phyloP scores from a whole-genome alignment of 2,329 filamentous ascomycete genomes.

The Aspergillus niger region DNA sequence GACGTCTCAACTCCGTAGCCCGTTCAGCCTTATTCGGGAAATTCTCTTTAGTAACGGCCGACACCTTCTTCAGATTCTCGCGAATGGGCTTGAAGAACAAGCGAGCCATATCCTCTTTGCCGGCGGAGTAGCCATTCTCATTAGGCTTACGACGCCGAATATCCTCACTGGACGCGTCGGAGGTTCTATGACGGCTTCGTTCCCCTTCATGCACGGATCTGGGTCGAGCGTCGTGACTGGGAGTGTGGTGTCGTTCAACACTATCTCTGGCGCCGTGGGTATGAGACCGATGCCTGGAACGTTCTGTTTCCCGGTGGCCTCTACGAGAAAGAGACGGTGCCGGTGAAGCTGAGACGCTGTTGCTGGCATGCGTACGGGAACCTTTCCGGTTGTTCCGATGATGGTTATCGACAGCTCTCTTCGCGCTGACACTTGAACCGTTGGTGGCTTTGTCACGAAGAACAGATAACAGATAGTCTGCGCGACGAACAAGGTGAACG shows the following conservation, averaged over 20 bases:
- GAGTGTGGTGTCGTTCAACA: constrained; percentile 46
- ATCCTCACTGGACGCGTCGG: constrained; percentile 39
- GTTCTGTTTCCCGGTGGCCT: constrained; percentile 45
- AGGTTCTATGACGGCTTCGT: constrained; percentile 35
- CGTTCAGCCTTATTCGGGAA: constrained; percentile 47
- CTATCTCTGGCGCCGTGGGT: constrained; percentile 46
- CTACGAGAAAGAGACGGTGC: constrained; percentile 47
- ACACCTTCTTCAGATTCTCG: constrained; percentile 46
- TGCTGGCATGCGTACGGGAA: constrained; percentile 36
- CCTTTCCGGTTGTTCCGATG: constrained; percentile 90
- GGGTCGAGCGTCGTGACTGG: constrained; percentile 42
- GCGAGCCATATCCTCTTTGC: constrained; percentile 44
- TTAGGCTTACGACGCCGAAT: constrained; percentile 38
- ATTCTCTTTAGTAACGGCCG: constrained; percentile 48
- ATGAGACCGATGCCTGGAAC: constrained; percentile 43
- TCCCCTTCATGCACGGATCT: constrained; percentile 37
- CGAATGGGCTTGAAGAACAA: constrained; percentile 51
- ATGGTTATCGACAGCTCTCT: constrained; percentile 84
- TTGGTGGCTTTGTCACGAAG: constrained; percentile 84
- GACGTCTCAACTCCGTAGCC: constrained; percentile 45
- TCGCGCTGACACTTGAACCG: constrained; percentile 61
- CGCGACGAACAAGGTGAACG: constrained; percentile 90
- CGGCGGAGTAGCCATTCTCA: constrained; percentile 38
- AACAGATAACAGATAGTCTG: constrained; percentile 94
- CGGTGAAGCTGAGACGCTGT: constrained; percentile 49